These are phyloP conservation scores for Kwoniella bestiolae DNA, from an alignment of 768 basidiomycete species.

Conservation along the genomic window DNA sequence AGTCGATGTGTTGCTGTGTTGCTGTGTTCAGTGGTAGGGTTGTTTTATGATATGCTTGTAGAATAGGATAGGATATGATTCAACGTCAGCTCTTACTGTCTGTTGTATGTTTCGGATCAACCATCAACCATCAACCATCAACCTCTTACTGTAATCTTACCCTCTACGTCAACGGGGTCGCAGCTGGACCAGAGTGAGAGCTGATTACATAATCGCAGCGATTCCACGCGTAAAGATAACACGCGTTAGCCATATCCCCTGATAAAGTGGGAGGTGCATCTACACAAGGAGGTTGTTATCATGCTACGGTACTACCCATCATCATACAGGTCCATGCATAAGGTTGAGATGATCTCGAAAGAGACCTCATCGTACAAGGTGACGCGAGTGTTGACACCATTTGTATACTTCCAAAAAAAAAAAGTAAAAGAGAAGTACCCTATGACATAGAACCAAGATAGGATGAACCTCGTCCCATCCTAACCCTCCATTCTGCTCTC, in stretches of 20 bases:
- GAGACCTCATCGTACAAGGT: not conserved
- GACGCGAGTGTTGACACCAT: too few species aligned
- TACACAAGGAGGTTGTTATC: not conserved
- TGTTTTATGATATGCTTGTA: too few species aligned
- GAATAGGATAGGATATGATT: too few species aligned
- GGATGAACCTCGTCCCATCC: not conserved
- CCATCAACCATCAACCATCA: too few species aligned
- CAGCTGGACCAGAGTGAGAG: not conserved
- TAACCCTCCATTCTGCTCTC: not conserved
- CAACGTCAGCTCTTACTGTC: too few species aligned
- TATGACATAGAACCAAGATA: not conserved
- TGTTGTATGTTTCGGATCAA: too few species aligned
- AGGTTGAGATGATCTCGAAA: not conserved
- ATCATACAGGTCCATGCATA: not conserved
- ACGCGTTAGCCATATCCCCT: not conserved
- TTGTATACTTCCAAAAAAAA: conserved; percentile 7
- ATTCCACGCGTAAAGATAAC: not conserved
- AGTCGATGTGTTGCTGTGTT: too few species aligned
- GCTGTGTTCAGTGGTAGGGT: too few species aligned
- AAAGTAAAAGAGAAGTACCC: conserved; percentile 1
- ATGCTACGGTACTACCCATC: not conserved
- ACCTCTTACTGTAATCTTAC: too few species aligned
- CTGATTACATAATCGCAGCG: not conserved
- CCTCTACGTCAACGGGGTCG: too few species aligned
- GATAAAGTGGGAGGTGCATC: not conserved